Evolutionary conservation across 257 asterid species (phyloP).

Genomic region (Phtheirospermum japonicum): DNA sequence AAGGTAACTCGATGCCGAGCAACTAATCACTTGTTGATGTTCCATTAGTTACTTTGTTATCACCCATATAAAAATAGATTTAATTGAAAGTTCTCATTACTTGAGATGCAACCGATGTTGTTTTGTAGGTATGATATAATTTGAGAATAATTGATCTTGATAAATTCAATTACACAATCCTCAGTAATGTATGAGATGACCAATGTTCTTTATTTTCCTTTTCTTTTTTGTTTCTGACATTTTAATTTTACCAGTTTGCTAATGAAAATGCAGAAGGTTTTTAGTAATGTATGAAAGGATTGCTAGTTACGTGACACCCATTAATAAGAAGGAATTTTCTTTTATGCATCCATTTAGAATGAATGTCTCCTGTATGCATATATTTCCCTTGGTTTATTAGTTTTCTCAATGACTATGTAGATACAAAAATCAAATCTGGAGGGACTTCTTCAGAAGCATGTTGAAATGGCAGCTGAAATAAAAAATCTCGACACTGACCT

Average conservation of each 20-base stretch:
- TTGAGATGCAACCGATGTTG: not conserved
- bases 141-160: not conserved
- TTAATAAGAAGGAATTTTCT: not conserved
- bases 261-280: not conserved
- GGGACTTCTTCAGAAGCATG: conserved; percentile 94
- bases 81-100: not conserved
- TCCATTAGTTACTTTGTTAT: too few species aligned
- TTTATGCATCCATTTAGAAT: not conserved
- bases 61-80: too few species aligned
- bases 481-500: conserved; percentile 96
- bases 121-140: not conserved
- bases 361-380: not conserved
- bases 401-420: conserved; percentile 36
- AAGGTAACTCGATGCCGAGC: not conserved
- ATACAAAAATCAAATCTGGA: conserved; percentile 93
- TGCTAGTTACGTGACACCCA: not conserved
- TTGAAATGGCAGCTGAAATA: conserved; percentile 98
- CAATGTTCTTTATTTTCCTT: not conserved
- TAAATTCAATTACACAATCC: not conserved
- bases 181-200: not conserved
- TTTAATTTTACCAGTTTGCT: not conserved
- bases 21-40: not conserved
- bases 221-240: too few species aligned
- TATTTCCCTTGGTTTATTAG: conserved; percentile 7
- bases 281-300: not conserved